Evolutionary conservation across 2,329 filamentous ascomycete species (phyloP), one percentile per base, ranked within the genome.

Genomic region (Aspergillus pseudonomiae): DNA sequence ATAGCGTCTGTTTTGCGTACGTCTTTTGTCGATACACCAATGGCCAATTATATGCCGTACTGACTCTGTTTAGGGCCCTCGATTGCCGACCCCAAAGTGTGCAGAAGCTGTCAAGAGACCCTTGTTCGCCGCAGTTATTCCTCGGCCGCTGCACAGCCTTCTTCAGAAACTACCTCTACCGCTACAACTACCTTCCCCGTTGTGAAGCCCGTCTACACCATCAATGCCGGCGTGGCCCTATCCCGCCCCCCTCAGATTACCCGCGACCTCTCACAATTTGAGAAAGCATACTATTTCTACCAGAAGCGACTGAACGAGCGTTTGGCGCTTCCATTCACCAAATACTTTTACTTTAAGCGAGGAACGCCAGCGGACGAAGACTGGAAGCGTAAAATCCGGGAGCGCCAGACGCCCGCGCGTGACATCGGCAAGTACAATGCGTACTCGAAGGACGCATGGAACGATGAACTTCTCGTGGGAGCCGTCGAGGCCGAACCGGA

Each of bases 251-350:
- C 95, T 7, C 83, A 96, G 63, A 85, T 99, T 73, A 98, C 95
- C 30, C 90, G 91, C 69, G 85, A 90, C 65, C 89, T 94, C 60
- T 91, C 91, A 39, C 85, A 92, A 14, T 98, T 99, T 80, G 95
- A 99, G 80, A 91, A 93, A 75, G 86, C 94, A 67, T 98, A 91
- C 81, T 97, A 91, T 84, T 93, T 99, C 77, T 99, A 99, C 82
- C 95, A 99, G 82, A 94, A 94, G 73, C 93, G 95, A 16, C 86
- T 99, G 65, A 97, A 98, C 79, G 95, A 99, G 84, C 91, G 95
- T 50, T 85, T 97, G 59, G 89, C 90, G 24, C 86, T 95, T 5
- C 92, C 94, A 1, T 99, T 98, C 79, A 91, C 91, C 62, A 88
- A 91, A 69, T 91, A 91, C 77, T 95, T 98, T 81, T 99, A 96